phyloP scores from a whole-genome alignment of 768 basidiomycete species.

The Leccinellum luteum region DNA sequence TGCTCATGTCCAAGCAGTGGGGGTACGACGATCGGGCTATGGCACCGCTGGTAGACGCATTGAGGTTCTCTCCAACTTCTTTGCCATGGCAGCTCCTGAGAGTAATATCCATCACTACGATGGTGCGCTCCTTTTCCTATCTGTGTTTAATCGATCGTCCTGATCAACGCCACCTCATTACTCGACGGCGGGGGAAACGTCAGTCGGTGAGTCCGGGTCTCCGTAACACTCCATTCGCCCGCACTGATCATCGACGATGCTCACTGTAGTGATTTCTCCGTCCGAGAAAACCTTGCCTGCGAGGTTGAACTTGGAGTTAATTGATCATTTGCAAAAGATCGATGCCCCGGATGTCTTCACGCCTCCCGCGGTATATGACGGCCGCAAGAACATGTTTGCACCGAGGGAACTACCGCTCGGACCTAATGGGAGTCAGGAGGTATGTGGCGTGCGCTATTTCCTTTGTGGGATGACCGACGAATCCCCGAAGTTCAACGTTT shows the following conservation, averaged over 20 bases:
- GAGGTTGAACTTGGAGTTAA: constrained; percentile 67
- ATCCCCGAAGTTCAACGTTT: constrained; percentile 56
- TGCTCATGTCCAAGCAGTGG: constrained; percentile 49
- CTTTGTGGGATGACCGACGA: background rate
- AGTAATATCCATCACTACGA: constrained; percentile 75
- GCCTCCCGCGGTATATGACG: constrained; percentile 74
- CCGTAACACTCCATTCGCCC: background rate
- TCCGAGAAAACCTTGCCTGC: constrained; percentile 69
- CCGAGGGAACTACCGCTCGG: constrained; percentile 60
- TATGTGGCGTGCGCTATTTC: constrained; percentile 21
- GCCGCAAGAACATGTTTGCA: constrained; percentile 74
- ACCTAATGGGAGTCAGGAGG: constrained; percentile 49
- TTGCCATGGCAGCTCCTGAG: constrained; percentile 58
- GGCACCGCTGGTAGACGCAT: constrained; percentile 53
- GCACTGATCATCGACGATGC: constrained; percentile 14
- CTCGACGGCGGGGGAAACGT: background rate
- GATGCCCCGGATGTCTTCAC: constrained; percentile 67
- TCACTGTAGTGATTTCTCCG: constrained; percentile 53
- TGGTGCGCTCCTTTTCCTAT: constrained; percentile 48
- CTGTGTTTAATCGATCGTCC: constrained; percentile 8
- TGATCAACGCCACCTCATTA: constrained; percentile 16
- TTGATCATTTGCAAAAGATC: constrained; percentile 56
- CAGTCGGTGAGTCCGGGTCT: constrained; percentile 20
- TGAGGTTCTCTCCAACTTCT: constrained; percentile 57
- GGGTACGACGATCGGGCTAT: constrained; percentile 66